Evolutionary conservation across 106 monocot genomes (phyloP), one percentile per base, ranked within the genome.

Genomic region (Platanthera zijinensis): DNA sequence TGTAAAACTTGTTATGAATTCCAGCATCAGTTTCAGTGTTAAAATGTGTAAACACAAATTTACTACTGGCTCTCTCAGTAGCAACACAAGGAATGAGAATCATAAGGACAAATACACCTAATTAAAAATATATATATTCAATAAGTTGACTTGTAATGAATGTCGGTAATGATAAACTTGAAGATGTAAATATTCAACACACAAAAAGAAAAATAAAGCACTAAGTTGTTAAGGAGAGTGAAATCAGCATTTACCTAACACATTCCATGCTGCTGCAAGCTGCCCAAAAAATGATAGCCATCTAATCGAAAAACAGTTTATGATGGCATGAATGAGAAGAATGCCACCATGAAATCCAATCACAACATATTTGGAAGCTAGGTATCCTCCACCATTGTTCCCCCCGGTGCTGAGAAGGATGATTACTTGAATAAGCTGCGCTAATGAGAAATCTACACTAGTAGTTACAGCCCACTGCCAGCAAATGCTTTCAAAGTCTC

Each of bases 101-200:
- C 96, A 96, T 96, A 14, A 96, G 87, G 12, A 96, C 87, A 86
- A 89, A 96, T 25, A 91, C 87, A 79, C 90, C 96, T 93, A 39
- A 39, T 39, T 39, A 39, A 39, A 39, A 39, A 39, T 39, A 39
- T 39, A 39, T 39, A 39, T 39, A 39, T 39, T 39, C 39, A 39
- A 39, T 39, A 39, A 39, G 39, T 39, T 39, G 39, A 39, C 39
- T 39, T 39, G 39, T 39, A 39, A 39, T 39, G 39, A 39, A 39
- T 39, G 39, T 39, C 3, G 39, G 39, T 39, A 39, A 39, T 3
- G 39, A 3, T 39, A 39, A 39, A 39, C 39, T 39, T 39, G 39
- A 39, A 39, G 39, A 39, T 39, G 1, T 39, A 39, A 39, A 39
- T 2, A 39, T 39, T 39, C 39, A 39, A 39, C 39, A 39, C 39